Evolutionary conservation across 257 asterid genomes (phyloP).

Genomic region (Misopates orontium): DNA sequence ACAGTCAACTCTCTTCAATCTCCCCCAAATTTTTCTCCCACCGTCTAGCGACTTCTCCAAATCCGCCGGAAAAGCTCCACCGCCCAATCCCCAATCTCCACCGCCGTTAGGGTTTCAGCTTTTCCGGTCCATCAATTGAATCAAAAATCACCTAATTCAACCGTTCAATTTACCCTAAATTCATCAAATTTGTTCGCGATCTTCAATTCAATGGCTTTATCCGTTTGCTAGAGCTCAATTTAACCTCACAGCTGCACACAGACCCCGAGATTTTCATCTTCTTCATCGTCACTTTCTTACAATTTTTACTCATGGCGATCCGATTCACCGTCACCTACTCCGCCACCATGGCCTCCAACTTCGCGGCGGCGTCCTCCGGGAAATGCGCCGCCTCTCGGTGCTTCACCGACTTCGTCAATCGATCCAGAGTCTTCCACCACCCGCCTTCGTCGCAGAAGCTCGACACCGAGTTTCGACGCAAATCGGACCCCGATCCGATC

Average conservation of each 20-base stretch:
- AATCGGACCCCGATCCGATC: constrained; percentile 24
- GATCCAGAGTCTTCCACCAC: constrained; percentile 44
- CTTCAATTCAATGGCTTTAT: constrained; percentile 26
- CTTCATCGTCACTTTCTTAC: constrained; percentile 35
- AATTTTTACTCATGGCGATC: constrained; percentile 67
- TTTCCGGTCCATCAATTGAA: constrained; percentile 9
- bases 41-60: constrained; percentile 3
- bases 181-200: constrained; percentile 32
- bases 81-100: constrained; percentile 20
- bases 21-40: background rate
- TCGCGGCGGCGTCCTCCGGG: constrained; percentile 54
- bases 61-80: constrained; percentile 26
- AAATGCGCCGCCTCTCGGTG: constrained; percentile 52
- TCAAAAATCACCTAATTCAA: constrained; percentile 25
- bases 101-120: constrained; percentile 34
- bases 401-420: constrained; percentile 50
- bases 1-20: background rate
- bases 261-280: constrained; percentile 35
- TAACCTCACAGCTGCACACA: constrained; percentile 20
- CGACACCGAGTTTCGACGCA: constrained; percentile 47
- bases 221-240: constrained; percentile 29
- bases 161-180: constrained; percentile 39
- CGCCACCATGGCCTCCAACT: constrained; percentile 68
- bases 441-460: constrained; percentile 40
- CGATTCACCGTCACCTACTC: constrained; percentile 75